phyloP scores from a whole-genome alignment of 116 monocot species.

The Cymodocea nodosa region DNA sequence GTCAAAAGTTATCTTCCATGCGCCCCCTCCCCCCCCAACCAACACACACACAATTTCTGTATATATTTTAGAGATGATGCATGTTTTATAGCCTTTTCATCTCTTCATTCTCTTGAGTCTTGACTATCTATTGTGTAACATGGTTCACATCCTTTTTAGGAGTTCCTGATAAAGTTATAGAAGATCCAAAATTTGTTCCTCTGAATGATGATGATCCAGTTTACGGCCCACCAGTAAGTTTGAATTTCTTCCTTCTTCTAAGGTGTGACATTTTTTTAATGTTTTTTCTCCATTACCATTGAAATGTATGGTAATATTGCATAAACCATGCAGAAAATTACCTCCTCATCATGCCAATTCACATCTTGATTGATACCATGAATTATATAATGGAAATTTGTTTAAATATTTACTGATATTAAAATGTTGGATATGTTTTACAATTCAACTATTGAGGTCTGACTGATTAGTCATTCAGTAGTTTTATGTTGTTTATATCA shows the following conservation, averaged over 20 bases:
- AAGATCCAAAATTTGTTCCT: constrained; percentile 27
- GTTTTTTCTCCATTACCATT: not conserved
- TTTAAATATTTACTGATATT: not conserved
- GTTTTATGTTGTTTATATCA: no score
- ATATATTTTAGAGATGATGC: no score
- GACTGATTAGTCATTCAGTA: not conserved
- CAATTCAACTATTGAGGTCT: no score
- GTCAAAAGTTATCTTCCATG: no score
- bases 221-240: constrained; percentile 21
- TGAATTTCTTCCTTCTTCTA: not conserved
- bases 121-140: no score
- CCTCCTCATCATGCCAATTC: not conserved
- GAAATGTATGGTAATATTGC: no score
- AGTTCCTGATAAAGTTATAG: constrained; percentile 6
- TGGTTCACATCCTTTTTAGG: constrained; percentile 4
- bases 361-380: not conserved
- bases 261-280: not conserved
- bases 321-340: not conserved
- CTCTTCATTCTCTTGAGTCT: no score
- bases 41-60: no score
- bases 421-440: no score
- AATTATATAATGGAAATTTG: not conserved
- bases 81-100: no score
- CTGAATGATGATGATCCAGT: constrained; percentile 18
- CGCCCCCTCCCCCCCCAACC: no score